phyloP scores from a whole-genome alignment of 345 rosid genomes.

The Eutrema japonicum region DNA sequence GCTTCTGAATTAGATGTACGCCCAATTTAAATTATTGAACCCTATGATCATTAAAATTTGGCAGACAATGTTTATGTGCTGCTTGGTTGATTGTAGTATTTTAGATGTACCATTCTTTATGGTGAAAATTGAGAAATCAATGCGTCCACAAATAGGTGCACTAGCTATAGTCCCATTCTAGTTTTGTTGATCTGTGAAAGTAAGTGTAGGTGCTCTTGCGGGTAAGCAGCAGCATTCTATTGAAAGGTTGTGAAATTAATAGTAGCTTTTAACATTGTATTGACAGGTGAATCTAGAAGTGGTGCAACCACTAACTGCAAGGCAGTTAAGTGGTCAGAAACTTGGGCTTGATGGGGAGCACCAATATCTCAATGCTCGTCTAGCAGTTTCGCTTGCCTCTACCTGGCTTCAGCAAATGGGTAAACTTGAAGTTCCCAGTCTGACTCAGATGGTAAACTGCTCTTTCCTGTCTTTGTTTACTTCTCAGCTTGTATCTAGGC shows the following conservation, averaged over 20 bases:
- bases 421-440: constrained; percentile 53
- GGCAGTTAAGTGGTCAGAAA: constrained; percentile 66
- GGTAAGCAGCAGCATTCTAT: constrained; percentile 15
- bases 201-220: neutral
- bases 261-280: constrained; percentile 27
- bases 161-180: constrained; percentile 16
- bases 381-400: constrained; percentile 76
- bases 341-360: constrained; percentile 96
- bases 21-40: constrained; percentile 39
- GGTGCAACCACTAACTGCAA: constrained; percentile 61
- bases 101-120: neutral
- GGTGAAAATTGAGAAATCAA: constrained; percentile 17
- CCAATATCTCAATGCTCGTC: constrained; percentile 89
- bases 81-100: constrained; percentile 17
- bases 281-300: constrained; percentile 78
- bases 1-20: constrained; percentile 74
- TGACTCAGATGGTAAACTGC: constrained; percentile 58
- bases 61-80: constrained; percentile 14
- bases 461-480: constrained; percentile 25
- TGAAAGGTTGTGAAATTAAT: constrained; percentile 12
- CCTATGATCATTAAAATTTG: neutral
- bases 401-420: constrained; percentile 85
- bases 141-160: neutral
- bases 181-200: constrained; percentile 15
- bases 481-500: constrained; percentile 7